Percentiles rank a stretch among this genome's conserved stretches.
Evolutionary conservation across 768 basidiomycete species (phyloP).

Genomic region (Suillus americanus): DNA sequence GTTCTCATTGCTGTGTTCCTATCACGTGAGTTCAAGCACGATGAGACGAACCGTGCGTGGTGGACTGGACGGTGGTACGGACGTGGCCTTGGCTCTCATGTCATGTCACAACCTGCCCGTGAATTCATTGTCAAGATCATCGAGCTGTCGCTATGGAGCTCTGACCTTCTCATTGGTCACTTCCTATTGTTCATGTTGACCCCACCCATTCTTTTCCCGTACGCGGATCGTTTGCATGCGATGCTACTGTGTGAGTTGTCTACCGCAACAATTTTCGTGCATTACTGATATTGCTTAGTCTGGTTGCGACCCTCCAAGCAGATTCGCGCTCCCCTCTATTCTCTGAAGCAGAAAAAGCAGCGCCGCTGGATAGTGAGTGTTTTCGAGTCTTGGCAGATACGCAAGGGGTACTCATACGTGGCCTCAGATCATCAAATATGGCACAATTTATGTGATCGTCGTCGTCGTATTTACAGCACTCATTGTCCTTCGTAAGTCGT

Average conservation of each 20-base stretch:
- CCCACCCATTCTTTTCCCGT: conserved; percentile 85
- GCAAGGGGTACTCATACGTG: conserved; percentile 12
- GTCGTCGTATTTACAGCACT: conserved; percentile 73
- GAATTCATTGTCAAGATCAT: conserved; percentile 98
- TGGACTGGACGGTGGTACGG: conserved; percentile 99
- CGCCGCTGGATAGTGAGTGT: conserved; percentile 82
- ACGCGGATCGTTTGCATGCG: conserved; percentile 88
- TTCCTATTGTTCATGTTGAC: conserved; percentile 89
- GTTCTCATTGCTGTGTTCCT: conserved; percentile 91
- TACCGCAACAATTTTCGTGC: not conserved
- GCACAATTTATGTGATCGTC: conserved; percentile 68
- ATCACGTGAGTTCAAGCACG: conserved; percentile 98
- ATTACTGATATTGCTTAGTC: conserved; percentile 47
- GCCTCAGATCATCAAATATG: conserved; percentile 78
- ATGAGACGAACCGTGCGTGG: conserved; percentile 98
- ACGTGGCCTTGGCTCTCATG: conserved; percentile 84
- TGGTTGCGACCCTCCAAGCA: conserved; percentile 96
- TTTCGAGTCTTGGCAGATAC: conserved; percentile 1
- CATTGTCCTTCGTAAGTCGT: conserved; percentile 71
- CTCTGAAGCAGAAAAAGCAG: conserved; percentile 85
- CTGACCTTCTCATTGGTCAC: conserved; percentile 87
- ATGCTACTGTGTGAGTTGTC: conserved; percentile 78
- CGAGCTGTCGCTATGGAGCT: conserved; percentile 93
- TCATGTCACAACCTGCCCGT: conserved; percentile 96
- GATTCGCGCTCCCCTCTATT: conserved; percentile 89